Percentiles rank a stretch among this genome's conserved stretches.
Conservation (phyloP, 805 yeast species). For the Candida odintsovae region DNA sequence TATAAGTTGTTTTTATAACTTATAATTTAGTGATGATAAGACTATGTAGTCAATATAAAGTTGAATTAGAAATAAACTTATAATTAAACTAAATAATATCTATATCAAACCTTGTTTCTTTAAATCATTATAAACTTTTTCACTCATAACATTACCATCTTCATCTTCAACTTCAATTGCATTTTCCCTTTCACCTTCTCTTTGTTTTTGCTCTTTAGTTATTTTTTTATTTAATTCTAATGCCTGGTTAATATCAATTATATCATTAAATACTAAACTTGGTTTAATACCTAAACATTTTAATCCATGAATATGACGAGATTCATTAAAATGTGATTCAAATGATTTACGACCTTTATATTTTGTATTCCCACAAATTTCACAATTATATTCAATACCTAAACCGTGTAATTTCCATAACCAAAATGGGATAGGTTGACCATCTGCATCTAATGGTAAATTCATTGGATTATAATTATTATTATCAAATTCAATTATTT, state of each 20-base stretch:
- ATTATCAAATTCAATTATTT: conserved; percentile 12
- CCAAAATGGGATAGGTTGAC: conserved; percentile 92
- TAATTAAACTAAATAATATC: background rate
- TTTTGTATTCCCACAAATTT: conserved; percentile 72
- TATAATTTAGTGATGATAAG: no score
- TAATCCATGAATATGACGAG: conserved; percentile 69
- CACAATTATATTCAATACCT: conserved; percentile 67
- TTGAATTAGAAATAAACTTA: background rate
- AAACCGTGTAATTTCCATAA: conserved; percentile 85
- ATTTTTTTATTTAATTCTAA: conserved; percentile 46
- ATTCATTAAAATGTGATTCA: conserved; percentile 68
- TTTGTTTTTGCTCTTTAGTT: conserved; percentile 16
- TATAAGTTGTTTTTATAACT: background rate
- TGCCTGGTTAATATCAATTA: conserved; percentile 67
- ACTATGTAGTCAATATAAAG: no score
- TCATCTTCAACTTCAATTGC: conserved; percentile 84
- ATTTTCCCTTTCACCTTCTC: conserved; percentile 36
- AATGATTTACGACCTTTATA: conserved; percentile 72
- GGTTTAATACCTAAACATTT: conserved; percentile 65
- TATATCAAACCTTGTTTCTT: conserved; percentile 81
- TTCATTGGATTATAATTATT: conserved; percentile 41
- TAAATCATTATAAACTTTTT: conserved; percentile 74
- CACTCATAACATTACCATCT: conserved; percentile 89
- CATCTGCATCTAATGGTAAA: conserved; percentile 81
- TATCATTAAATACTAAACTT: conserved; percentile 49